Conservation (phyloP, 768 basidiomycete species). For the Pluteus cervinus region DNA sequence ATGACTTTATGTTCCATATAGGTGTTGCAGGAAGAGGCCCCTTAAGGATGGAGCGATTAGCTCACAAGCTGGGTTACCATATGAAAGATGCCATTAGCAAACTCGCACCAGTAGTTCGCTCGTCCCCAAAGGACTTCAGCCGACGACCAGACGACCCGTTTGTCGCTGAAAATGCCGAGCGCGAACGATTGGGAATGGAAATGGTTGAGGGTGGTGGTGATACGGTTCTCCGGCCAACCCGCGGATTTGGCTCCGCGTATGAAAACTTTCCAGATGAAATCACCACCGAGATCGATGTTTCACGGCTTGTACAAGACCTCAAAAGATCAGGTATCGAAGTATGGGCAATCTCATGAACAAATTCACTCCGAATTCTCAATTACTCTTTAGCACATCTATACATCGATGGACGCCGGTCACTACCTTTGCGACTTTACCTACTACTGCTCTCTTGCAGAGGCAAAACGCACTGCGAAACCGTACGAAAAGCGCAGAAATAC, state of each 20-base stretch:
- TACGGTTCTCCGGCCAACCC: constrained; percentile 27
- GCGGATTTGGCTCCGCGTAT: constrained; percentile 44
- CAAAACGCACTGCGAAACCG: constrained; percentile 41
- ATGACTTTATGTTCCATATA: constrained; percentile 67
- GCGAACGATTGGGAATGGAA: constrained; percentile 27
- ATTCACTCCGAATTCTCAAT: constrained; percentile 3
- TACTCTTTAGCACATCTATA: constrained; percentile 50
- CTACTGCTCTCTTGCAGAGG: constrained; percentile 70
- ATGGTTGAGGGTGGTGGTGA: constrained; percentile 29
- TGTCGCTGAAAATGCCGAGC: constrained; percentile 19
- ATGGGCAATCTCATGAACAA: constrained; percentile 11
- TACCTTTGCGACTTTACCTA: constrained; percentile 75
- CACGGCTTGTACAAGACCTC: constrained; percentile 48
- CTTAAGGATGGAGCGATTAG: constrained; percentile 56
- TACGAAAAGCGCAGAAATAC: constrained; percentile 36
- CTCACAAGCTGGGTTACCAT: constrained; percentile 63
- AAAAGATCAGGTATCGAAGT: constrained; percentile 47
- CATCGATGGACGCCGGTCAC: constrained; percentile 72
- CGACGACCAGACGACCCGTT: constrained; percentile 27
- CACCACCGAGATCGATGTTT: constrained; percentile 54
- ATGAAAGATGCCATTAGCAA: constrained; percentile 61
- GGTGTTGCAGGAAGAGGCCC: constrained; percentile 63
- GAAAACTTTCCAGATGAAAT: constrained; percentile 51
- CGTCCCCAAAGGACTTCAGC: constrained; percentile 35
- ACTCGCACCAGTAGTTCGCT: constrained; percentile 44